These are phyloP conservation scores for Cyclocybe cylindracea DNA, from an alignment of 768 basidiomycete species.

Conservation along the genomic window DNA sequence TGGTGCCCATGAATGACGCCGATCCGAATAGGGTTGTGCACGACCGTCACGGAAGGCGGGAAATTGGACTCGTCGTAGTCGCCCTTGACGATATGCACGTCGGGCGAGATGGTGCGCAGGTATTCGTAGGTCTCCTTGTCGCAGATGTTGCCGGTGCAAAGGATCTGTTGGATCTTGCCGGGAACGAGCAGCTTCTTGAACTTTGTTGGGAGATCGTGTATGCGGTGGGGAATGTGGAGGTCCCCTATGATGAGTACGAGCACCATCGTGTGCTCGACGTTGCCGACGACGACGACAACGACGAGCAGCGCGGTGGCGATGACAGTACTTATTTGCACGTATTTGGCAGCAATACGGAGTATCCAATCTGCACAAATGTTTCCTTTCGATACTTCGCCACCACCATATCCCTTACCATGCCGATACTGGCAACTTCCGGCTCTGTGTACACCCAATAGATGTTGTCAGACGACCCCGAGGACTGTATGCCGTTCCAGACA, in stretches of 20 bases:
- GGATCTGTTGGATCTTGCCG: constrained; percentile 97
- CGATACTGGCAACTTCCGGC: no score
- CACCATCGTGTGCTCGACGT: constrained; percentile 56
- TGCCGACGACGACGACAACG: no score
- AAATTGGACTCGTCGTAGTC: constrained; percentile 92
- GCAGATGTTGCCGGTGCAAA: constrained; percentile 97
- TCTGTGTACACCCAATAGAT: no score
- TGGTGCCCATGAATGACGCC: constrained; percentile 96
- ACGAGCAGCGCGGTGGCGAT: no score
- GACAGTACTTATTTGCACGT: no score
- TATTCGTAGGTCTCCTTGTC: constrained; percentile 98
- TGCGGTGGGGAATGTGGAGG: constrained; percentile 91
- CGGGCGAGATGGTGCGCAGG: constrained; percentile 89
- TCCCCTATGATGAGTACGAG: constrained; percentile 97
- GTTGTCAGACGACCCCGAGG: no score
- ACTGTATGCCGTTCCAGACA: no score
- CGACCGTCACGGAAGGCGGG: constrained; percentile 78
- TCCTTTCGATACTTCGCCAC: no score
- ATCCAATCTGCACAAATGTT: no score
- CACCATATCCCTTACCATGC: no score
- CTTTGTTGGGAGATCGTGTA: constrained; percentile 90
- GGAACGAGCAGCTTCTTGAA: constrained; percentile 96
- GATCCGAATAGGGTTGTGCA: constrained; percentile 85
- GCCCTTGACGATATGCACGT: constrained; percentile 89
- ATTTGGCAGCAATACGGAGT: no score